phyloP scores from a whole-genome alignment of 139 green algal species.

The Astrephomene gubernaculifera region DNA sequence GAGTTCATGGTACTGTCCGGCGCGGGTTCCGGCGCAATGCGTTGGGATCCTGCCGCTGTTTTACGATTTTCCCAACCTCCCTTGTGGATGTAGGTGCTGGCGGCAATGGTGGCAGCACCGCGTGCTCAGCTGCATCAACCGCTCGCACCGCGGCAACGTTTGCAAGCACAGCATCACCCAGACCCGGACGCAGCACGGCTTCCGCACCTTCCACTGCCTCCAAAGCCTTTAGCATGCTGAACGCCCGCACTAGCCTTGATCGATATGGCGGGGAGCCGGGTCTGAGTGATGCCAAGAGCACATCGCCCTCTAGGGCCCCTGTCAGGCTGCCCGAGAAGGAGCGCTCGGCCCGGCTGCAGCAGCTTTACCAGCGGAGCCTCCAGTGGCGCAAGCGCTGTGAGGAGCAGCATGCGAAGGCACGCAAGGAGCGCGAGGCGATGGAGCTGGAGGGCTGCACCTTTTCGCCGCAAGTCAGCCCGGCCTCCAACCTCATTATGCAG shows the following conservation, averaged over 20 bases:
- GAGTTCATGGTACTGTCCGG: too few species aligned
- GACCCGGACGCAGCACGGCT: not conserved
- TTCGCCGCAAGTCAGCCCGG: slow-evolving; percentile 8
- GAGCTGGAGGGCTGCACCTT: slow-evolving; percentile 38
- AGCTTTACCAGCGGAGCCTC: slow-evolving; percentile 24
- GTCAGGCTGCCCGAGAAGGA: slow-evolving; percentile 22
- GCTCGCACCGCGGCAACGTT: too few species aligned
- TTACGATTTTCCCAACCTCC: too few species aligned
- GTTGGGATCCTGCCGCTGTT: too few species aligned
- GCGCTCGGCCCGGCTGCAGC: slow-evolving; percentile 12
- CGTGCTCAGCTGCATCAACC: too few species aligned
- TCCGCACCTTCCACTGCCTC: not conserved
- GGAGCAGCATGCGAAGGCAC: slow-evolving; percentile 5
- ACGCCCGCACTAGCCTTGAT: not conserved
- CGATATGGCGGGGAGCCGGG: not conserved
- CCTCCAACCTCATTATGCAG: slow-evolving; percentile 33
- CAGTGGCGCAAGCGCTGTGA: slow-evolving; percentile 9
- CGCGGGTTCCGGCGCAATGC: too few species aligned
- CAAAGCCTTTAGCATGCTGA: slow-evolving; percentile 27
- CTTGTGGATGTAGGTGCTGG: too few species aligned
- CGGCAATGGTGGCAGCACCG: too few species aligned
- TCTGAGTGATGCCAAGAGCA: not conserved
- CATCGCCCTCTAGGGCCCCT: not conserved
- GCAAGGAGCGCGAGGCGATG: not conserved
- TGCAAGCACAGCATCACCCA: not conserved